Percentiles rank a stretch among this genome's conserved stretches.
Evolutionary conservation across 2,329 filamentous ascomycete genomes (phyloP).

Genomic region (Claviceps maximensis): DNA sequence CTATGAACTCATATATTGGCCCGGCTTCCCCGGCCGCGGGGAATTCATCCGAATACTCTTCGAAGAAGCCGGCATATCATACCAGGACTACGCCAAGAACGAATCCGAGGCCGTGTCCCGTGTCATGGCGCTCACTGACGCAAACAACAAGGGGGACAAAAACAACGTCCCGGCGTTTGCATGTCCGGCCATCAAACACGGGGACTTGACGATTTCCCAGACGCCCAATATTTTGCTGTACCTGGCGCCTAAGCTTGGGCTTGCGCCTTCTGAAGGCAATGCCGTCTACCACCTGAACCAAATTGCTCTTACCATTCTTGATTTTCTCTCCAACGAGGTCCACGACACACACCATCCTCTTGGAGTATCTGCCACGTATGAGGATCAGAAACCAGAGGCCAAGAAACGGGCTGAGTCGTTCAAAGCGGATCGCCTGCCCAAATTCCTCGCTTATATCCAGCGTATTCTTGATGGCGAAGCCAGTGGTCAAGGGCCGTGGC

Average conservation of each 20-base stretch:
- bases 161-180: slow-evolving; percentile 53
- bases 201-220: slow-evolving; percentile 50
- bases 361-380: slow-evolving; percentile 46
- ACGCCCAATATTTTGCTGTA: slow-evolving; percentile 63
- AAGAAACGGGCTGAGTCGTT: slow-evolving; percentile 44
- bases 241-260: slow-evolving; percentile 45
- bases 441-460: slow-evolving; percentile 60
- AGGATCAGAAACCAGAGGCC: slow-evolving; percentile 60
- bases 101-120: slow-evolving; percentile 34
- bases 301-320: slow-evolving; percentile 55
- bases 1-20: slow-evolving; percentile 62
- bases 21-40: slow-evolving; percentile 56
- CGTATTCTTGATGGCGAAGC: slow-evolving; percentile 44
- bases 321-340: slow-evolving; percentile 55
- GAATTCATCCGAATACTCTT: slow-evolving; percentile 62
- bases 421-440: slow-evolving; percentile 50
- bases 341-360: slow-evolving; percentile 70
- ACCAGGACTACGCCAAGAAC: slow-evolving; percentile 39
- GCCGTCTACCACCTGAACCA: slow-evolving; percentile 46
- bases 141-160: slow-evolving; percentile 32
- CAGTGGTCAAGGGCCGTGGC: slow-evolving; percentile 45
- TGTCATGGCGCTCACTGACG: slow-evolving; percentile 35
- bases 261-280: slow-evolving; percentile 31
- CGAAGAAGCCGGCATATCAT: slow-evolving; percentile 52
- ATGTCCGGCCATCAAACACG: slow-evolving; percentile 52